Evolutionary conservation across 2,329 filamentous ascomycete species (phyloP), one percentile per base, ranked within the genome.

Genomic region (Diaporthe sp.): DNA sequence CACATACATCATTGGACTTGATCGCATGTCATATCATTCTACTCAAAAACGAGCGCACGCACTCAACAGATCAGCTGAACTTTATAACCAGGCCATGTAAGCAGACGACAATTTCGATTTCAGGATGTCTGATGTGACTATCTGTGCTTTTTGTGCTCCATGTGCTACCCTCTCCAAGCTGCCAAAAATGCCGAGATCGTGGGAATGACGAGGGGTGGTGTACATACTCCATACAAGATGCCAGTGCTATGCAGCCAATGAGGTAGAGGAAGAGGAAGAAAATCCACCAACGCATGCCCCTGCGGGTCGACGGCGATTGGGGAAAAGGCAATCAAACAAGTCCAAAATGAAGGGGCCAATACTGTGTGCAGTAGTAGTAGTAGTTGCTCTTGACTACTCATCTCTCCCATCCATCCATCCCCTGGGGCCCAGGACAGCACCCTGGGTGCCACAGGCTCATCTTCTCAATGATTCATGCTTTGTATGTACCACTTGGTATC

Each of bases 401-500:
- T 37, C 17, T 9, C 34, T 53, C 63, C n/a, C 13, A 34, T 1
- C 34, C 6, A 34, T 34, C 25, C 34, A n/a, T 10, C 10, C 22
- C 53, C 20, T 28, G 5, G 25, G 28, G 13, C 17, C 15, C 53
- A 28, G 28, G 20, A 55, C 3, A 13, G 15, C 37, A 65, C 37
- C 37, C 44, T 31, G 37, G 47, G 67, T 73, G 65, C 65, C 49
- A 15, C 31, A 37, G 28, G 71, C 71, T 53, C 58, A 65, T 47
- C 28, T 39, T 44, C 42, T 63, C 57, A 57, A 73, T 37, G 58
- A 57, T 44, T 55, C 71, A 55, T 73, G 71, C 51, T 28, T 53
- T 55, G 31, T 76, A 68, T 61, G 72, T 75, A 72, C 72, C 75
- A 75, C 75, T 76, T 75, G 75, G 71, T 70, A 70, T 68, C 57